Evolutionary conservation across 192 early-diverging fungal genomes (phyloP).

Genomic region (Linderina pennispora): DNA sequence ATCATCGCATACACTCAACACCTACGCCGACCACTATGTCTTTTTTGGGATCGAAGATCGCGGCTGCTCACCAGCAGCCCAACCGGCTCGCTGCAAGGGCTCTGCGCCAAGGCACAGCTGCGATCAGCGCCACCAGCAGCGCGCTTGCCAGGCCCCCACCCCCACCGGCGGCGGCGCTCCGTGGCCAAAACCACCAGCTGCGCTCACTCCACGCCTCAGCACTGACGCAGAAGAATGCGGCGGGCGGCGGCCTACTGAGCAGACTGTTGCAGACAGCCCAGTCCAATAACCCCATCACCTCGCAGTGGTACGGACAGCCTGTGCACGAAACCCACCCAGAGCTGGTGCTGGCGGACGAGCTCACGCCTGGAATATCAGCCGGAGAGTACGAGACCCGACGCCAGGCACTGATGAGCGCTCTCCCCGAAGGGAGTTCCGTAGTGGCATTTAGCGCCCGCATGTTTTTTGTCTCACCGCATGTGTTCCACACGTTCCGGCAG

Average conservation of each 20-base stretch:
- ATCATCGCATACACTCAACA: too few relatives aligned
- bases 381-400: constrained; percentile 78
- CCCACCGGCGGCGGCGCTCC: too few relatives aligned
- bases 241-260: constrained; percentile 13
- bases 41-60: too few relatives aligned
- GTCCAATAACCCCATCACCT: constrained; percentile 33
- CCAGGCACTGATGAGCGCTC: constrained; percentile 49
- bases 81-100: too few relatives aligned
- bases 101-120: too few relatives aligned
- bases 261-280: constrained; percentile 35
- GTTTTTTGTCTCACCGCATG: constrained; percentile 81
- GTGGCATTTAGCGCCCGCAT: constrained; percentile 70
- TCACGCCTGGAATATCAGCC: constrained; percentile 71
- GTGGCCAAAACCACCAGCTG: neutral
- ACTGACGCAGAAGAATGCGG: constrained; percentile 2
- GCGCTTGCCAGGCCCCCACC: too few relatives aligned
- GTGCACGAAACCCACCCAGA: constrained; percentile 78
- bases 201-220: neutral
- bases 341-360: constrained; percentile 65
- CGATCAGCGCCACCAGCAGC: too few relatives aligned
- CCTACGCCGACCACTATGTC: too few relatives aligned
- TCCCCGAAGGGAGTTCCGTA: constrained; percentile 62
- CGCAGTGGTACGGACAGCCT: constrained; percentile 67
- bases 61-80: too few relatives aligned
- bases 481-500: constrained; percentile 94